phyloP scores from a whole-genome alignment of 371 early-diverging fungal genomes.

The Umbelopsis sp. region DNA sequence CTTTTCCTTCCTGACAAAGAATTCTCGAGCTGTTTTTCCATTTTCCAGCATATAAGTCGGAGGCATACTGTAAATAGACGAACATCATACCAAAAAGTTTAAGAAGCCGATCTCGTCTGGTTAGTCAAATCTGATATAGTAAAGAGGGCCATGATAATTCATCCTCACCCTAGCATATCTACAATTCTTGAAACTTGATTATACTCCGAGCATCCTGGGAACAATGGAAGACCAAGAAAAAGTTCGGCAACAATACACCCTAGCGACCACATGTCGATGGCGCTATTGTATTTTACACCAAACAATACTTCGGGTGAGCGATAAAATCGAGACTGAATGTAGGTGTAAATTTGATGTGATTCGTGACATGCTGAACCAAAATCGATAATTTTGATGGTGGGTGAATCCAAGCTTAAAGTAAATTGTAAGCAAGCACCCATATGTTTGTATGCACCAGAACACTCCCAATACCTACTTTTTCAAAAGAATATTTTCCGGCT shows the following conservation, averaged over 20 bases:
- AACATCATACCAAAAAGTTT: no score
- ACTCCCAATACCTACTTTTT: slow-evolving; percentile 58
- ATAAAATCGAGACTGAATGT: slow-evolving; percentile 98
- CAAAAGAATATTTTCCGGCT: slow-evolving; percentile 96
- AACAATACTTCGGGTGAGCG: slow-evolving; percentile 97
- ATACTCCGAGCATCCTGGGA: slow-evolving; percentile 95
- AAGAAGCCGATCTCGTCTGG: no score
- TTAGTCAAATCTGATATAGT: no score
- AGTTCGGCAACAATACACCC: slow-evolving; percentile 99
- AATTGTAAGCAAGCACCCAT: background rate
- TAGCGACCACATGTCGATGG: slow-evolving; percentile 99
- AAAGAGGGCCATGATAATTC: no score
- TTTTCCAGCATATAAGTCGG: slow-evolving; percentile 46
- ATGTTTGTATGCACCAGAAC: no score
- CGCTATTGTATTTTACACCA: slow-evolving; percentile 89
- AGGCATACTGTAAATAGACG: slow-evolving; percentile 25
- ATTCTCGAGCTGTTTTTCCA: slow-evolving; percentile 34
- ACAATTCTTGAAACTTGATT: slow-evolving; percentile 91
- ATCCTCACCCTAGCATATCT: slow-evolving; percentile 80
- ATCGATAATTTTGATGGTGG: slow-evolving; percentile 97
- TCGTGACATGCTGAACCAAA: slow-evolving; percentile 97
- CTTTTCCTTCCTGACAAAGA: slow-evolving; percentile 31
- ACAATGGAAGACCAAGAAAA: slow-evolving; percentile 89
- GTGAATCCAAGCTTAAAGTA: slow-evolving; percentile 66
- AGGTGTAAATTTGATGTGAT: slow-evolving; percentile 89